These are phyloP conservation scores for Plasmodium fragile DNA, from an alignment of 169 alveolate genomes.

Conservation along the genomic window DNA sequence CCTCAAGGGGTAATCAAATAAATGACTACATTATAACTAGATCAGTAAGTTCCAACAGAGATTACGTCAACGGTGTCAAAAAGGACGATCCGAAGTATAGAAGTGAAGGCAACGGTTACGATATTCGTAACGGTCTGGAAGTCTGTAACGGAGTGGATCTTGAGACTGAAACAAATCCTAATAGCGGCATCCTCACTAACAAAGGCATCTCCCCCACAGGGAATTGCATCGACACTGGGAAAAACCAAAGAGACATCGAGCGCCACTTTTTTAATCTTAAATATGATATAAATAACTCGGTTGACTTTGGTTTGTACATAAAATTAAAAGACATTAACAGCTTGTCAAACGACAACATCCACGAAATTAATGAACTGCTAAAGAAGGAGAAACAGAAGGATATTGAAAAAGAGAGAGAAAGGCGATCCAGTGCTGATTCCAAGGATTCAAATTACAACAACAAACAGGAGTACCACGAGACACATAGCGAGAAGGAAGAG, in stretches of 20 bases:
- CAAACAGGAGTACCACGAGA: background rate
- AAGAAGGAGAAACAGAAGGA: constrained; percentile 22
- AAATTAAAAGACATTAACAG: constrained; percentile 25
- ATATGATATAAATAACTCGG: constrained; percentile 12
- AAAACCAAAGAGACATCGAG: background rate
- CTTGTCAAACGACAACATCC: constrained; percentile 6
- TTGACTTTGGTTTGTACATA: constrained; percentile 21
- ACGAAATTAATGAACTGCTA: constrained; percentile 13
- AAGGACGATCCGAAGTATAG: background rate
- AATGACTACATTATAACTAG: constrained; percentile 33
- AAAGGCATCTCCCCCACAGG: background rate
- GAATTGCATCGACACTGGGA: background rate
- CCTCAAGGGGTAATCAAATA: constrained; percentile 2
- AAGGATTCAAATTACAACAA: background rate
- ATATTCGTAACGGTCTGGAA: background rate
- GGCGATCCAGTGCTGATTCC: background rate
- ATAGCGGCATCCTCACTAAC: background rate
- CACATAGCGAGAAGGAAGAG: background rate
- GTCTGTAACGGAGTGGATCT: background rate
- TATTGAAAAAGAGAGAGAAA: background rate
- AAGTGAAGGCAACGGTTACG: background rate
- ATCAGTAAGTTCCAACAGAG: constrained; percentile 56
- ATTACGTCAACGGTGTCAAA: background rate
- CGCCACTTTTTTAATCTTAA: background rate
- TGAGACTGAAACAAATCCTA: background rate